Evolutionary conservation across 345 rosid species (phyloP).

Genomic region (Anacardium occidentale): DNA sequence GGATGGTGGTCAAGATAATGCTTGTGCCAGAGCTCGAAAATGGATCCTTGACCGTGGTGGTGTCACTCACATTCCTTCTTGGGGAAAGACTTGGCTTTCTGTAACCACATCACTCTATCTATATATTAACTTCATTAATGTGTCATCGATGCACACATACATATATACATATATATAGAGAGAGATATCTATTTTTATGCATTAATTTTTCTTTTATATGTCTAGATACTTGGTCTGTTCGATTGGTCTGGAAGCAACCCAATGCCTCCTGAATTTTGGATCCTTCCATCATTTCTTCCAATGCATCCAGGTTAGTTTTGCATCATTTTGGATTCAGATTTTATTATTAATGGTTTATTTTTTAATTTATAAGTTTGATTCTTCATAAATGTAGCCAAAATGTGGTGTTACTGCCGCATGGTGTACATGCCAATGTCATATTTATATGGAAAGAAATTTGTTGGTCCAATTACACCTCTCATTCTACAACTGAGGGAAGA

Average conservation of each 20-base stretch:
- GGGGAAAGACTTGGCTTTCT: slow-evolving; percentile 47
- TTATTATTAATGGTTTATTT: not conserved
- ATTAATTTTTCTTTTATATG: not conserved
- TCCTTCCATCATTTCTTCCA: slow-evolving; percentile 40
- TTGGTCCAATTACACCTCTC: slow-evolving; percentile 35
- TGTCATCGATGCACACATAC: not conserved
- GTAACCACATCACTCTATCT: not conserved
- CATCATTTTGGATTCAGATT: too few relatives aligned
- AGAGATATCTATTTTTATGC: not conserved
- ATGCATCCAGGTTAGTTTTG: slow-evolving; percentile 29
- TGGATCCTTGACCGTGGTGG: slow-evolving; percentile 42
- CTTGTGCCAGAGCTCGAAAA: slow-evolving; percentile 34
- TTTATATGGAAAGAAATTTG: slow-evolving; percentile 35
- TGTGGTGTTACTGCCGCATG: slow-evolving; percentile 37
- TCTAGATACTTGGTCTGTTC: slow-evolving; percentile 32
- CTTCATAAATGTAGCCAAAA: slow-evolving; percentile 25
- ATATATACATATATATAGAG: too few relatives aligned
- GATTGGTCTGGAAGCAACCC: slow-evolving; percentile 38
- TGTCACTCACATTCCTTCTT: slow-evolving; percentile 32
- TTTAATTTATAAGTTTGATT: not conserved
- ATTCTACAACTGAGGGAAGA: slow-evolving; percentile 30
- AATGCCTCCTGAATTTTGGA: slow-evolving; percentile 42
- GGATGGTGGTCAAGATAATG: slow-evolving; percentile 30
- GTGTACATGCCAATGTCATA: slow-evolving; percentile 41
- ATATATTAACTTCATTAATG: too few relatives aligned